Evolutionary conservation across 2,329 filamentous ascomycete species (phyloP).

Genomic region (Cyphellophora europaea): DNA sequence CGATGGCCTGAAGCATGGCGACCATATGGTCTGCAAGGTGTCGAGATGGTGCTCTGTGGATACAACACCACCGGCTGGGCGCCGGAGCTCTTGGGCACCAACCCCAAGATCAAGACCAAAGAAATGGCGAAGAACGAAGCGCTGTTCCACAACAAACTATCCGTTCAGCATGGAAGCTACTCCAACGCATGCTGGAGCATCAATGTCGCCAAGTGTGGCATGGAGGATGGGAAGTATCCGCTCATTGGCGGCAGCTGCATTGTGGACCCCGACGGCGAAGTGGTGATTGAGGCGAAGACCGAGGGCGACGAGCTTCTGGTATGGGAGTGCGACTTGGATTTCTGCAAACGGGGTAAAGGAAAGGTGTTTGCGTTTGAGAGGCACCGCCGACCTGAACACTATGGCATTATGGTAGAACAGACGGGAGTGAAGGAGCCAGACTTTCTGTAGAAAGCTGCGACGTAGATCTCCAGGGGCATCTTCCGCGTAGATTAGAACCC

Average conservation of each 20-base stretch:
- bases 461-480: no score
- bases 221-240: slow-evolving; percentile 40
- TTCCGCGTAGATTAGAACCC: no score
- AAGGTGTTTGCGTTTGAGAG: slow-evolving; percentile 30
- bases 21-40: slow-evolving; percentile 41
- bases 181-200: slow-evolving; percentile 45
- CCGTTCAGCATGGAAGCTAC: slow-evolving; percentile 43
- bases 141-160: slow-evolving; percentile 42
- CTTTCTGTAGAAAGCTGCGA: slow-evolving; percentile 11
- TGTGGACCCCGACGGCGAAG: slow-evolving; percentile 37
- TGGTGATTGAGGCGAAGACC: slow-evolving; percentile 39
- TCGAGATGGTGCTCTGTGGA: slow-evolving; percentile 39
- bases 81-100: slow-evolving; percentile 35
- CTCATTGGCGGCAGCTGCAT: slow-evolving; percentile 41
- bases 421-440: slow-evolving; percentile 30
- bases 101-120: slow-evolving; percentile 29
- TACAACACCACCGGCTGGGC: slow-evolving; percentile 45
- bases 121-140: slow-evolving; percentile 20
- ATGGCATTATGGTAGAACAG: slow-evolving; percentile 20
- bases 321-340: slow-evolving; percentile 38
- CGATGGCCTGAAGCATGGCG: slow-evolving; percentile 46
- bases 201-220: slow-evolving; percentile 38
- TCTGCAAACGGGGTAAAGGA: slow-evolving; percentile 39
- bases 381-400: slow-evolving; percentile 24
- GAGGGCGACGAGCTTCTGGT: slow-evolving; percentile 40